A percentile compares a stretch with the other conserved stretches of the same genome.
phyloP scores from a whole-genome alignment of 331 rosid species.

The Malus hybrid region DNA sequence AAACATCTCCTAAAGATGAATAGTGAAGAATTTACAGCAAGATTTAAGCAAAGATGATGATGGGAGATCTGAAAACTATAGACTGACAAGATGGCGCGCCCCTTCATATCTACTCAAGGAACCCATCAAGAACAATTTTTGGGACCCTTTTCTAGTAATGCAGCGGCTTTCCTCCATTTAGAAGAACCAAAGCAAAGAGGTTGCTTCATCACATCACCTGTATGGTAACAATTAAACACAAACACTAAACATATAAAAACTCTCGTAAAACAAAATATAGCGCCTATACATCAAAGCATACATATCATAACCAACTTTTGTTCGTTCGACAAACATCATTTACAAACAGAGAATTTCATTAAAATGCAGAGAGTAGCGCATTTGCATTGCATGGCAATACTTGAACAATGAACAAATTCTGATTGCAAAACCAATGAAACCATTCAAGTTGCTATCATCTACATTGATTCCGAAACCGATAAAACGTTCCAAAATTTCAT shows the following conservation, averaged over 20 bases:
- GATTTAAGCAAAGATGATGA: neutral
- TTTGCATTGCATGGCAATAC: neutral
- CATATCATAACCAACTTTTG: neutral
- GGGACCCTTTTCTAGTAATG: conserved; percentile 12
- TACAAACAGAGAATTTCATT: neutral
- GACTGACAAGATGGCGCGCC: conserved; percentile 26
- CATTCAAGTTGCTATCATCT: neutral
- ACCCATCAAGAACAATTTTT: conserved; percentile 32
- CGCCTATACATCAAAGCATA: neutral
- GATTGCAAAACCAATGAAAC: neutral
- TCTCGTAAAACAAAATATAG: neutral
- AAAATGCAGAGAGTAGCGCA: neutral
- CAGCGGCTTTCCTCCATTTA: conserved; percentile 17
- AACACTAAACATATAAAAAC: neutral
- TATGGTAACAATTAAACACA: neutral
- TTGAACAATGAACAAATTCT: neutral
- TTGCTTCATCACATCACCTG: conserved; percentile 34
- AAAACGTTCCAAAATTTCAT: neutral
- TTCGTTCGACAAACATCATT: neutral
- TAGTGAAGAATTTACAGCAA: conserved; percentile 11
- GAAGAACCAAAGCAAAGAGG: conserved; percentile 7
- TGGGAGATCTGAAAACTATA: conserved; percentile 15
- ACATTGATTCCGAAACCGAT: neutral
- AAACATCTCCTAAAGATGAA: conserved; percentile 19
- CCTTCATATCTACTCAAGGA: conserved; percentile 51